Evolutionary conservation across 495 filamentous ascomycete genomes (phyloP).

Genomic region (Aspergillus kassunensis): DNA sequence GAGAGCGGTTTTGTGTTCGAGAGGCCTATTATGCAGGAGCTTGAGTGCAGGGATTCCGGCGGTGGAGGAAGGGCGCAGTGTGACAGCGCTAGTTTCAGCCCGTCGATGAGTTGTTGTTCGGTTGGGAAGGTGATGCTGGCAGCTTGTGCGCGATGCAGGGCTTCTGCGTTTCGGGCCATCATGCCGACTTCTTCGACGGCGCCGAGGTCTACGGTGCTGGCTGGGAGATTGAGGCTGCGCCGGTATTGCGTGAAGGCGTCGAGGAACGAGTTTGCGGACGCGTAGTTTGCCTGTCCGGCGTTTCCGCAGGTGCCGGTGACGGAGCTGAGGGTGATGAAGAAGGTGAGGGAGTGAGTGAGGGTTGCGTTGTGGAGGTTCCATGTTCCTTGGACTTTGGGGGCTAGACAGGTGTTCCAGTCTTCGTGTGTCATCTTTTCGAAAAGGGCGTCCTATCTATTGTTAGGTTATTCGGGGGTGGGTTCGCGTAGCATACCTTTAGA

Average conservation of each 20-base stretch:
- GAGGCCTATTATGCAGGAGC: not conserved
- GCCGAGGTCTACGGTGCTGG: not conserved
- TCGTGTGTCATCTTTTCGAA: conserved; percentile 34
- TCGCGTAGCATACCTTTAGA: not conserved
- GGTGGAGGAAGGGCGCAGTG: not conserved
- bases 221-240: conserved; percentile 21
- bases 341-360: conserved; percentile 35
- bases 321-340: conserved; percentile 46
- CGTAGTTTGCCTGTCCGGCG: conserved; percentile 32
- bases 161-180: not conserved
- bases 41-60: not conserved
- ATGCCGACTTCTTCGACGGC: not conserved
- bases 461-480: too few species aligned
- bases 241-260: conserved; percentile 35
- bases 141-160: not conserved
- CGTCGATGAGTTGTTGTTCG: not conserved
- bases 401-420: conserved; percentile 30
- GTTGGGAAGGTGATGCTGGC: not conserved
- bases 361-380: conserved; percentile 53
- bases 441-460: conserved; percentile 12
- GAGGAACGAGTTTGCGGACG: conserved; percentile 32
- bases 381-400: conserved; percentile 44
- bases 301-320: conserved; percentile 31
- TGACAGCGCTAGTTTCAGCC: not conserved
- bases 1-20: conserved; percentile 4